Conservation (phyloP, 2,329 filamentous ascomycete genomes). For the Pyrenochaeta sp. region DNA sequence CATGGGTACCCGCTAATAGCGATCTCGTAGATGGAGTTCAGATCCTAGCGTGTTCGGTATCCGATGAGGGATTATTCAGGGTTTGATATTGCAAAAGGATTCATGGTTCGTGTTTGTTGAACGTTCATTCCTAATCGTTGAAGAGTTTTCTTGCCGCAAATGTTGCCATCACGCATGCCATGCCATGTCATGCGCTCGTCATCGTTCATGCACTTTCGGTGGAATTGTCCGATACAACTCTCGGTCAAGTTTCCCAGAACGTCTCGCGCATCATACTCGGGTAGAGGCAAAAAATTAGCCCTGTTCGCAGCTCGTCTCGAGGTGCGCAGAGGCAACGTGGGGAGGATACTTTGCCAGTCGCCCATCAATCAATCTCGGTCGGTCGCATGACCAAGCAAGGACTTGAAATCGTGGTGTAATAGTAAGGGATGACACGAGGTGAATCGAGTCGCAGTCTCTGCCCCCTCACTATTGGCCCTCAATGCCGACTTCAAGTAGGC, state of each 20-base stretch:
- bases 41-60: slow-evolving; percentile 27
- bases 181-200: slow-evolving; percentile 1
- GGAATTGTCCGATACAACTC: slow-evolving; percentile 12
- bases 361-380: slow-evolving; percentile 9
- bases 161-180: slow-evolving; percentile 9
- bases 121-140: slow-evolving; percentile 5
- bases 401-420: slow-evolving; percentile 19
- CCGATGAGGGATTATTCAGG: neutral
- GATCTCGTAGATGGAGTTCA: slow-evolving; percentile 35
- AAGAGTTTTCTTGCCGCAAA: slow-evolving; percentile 12
- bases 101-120: slow-evolving; percentile 10
- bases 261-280: neutral
- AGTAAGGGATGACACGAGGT: slow-evolving; percentile 15
- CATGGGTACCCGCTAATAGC: slow-evolving; percentile 37
- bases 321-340: neutral
- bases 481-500: slow-evolving; percentile 5
- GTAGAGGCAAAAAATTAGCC: neutral
- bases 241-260: slow-evolving; percentile 1
- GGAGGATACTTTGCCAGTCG: slow-evolving; percentile 1
- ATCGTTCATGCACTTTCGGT: slow-evolving; percentile 12
- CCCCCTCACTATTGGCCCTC: slow-evolving; percentile 5
- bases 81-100: neutral
- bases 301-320: neutral
- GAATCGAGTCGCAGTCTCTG: slow-evolving; percentile 2
- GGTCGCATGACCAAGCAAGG: slow-evolving; percentile 28